Base-by-base conservation (phyloP, 441 rosid species). In the Eruca vesicaria region DNA sequence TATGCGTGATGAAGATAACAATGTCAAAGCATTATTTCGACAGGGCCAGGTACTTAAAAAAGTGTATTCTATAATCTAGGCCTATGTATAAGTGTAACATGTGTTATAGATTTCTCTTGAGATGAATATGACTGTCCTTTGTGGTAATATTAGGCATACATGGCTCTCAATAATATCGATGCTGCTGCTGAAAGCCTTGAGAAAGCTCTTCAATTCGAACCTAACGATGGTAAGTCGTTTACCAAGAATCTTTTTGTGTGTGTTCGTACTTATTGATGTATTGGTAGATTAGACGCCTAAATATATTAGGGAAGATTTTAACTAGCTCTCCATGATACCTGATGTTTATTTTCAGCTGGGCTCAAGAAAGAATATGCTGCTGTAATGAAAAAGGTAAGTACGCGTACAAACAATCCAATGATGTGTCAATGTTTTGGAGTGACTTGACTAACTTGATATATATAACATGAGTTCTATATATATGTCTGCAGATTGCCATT, bases 161-260 rank as follows among this genome's bases (percentile, higher is more conserved):
- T 86, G 92, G 97, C 92, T 58, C 96, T 93, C 28, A 88, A 89
- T 63, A 97, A 93, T 15, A 75, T 95, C 6, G 98, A 95, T 81
- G 91, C 92, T 79, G 97, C 99, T 20, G 97, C 81, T 57, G 99
- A 93, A 79, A 95, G 98, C 87, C 88, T 95, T 69, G 83, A 82
- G 76, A 93, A 90, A 87, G 99, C 98, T 50, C 81, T 91, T 80
- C 86, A 79, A 31, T 80, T 95, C 83, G 99, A 95, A 83, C 99
- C 99, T 64, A 90, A 90, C 36, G 99, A 95, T 57, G 89, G 98
- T 95, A 57, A 78, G 87, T 68, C 38, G 70, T 57, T 63, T 18
- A 72, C 16, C 65, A 58, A 35, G 21, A 29, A 19, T 59, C 41
- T 7, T 59, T 59, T 38, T 26, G 26, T 1, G 26, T 73, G 28